Evolutionary conservation across 768 basidiomycete species (phyloP), one percentile per base, ranked within the genome.

Genomic region (Panus rudis): DNA sequence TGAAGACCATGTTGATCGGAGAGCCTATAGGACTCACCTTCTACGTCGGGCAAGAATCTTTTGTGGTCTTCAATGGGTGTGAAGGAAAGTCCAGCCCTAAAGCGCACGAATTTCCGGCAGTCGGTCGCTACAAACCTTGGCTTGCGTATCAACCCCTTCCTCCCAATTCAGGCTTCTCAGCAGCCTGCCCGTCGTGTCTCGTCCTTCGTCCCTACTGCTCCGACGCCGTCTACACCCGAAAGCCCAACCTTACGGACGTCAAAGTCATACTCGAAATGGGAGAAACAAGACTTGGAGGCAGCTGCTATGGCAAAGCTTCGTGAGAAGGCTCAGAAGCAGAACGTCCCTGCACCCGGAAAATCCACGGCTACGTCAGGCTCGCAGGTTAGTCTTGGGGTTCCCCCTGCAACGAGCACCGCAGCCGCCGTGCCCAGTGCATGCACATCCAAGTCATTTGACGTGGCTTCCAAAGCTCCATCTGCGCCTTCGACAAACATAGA

Each of bases 211-310:
- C 58, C 58, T 26, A 46, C 47, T 16, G 53, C 54, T 38, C 43
- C 51, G 17, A 56, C 59, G 3, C 50, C 63, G 43, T 45, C 52
- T 45, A 44, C 48, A 28, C 53, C 52, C 20, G 78, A 81, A 47
- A 79, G 73, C 51, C 80, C 83, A 5, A 79, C 79, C 42, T 53
- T 68, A 13, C 59, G 62, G 21, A 51, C 59, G 33, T 62, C 66
- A 2, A 70, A 67, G 51, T 69, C 70, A 16, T 81, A 78, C 51
- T 82, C 84, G 3, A 88, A 86, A 62, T 88, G 84, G 84, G 87
- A 90, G 60, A 89, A 87, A 48, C 86, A 90, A 59, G 86, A 91
- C 52, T 60, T 86, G 23, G 87, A 91, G 53, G 87, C 87, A 3
- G 76, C 76, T 32, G 84, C 85, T 19, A 81, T 90, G 73, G 74